Conservation (phyloP, 345 rosid species). For the Citrus trifoliata region DNA sequence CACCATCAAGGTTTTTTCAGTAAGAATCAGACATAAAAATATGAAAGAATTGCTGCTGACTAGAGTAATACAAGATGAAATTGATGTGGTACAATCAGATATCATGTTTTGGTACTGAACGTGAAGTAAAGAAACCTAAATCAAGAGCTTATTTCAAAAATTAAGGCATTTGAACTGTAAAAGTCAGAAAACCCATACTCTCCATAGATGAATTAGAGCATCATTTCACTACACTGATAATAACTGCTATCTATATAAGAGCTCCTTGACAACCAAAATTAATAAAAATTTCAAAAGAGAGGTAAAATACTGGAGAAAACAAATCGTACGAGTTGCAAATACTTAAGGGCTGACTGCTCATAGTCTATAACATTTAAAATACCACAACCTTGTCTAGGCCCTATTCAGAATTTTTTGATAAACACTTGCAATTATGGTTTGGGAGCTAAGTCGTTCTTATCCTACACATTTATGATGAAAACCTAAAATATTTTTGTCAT, state of each 20-base stretch:
- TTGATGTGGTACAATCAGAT: background rate
- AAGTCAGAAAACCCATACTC: background rate
- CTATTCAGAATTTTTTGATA: too few species aligned
- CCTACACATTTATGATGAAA: too few species aligned
- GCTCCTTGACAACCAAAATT: background rate
- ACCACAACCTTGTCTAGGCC: background rate
- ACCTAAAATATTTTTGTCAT: too few species aligned
- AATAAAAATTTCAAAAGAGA: too few species aligned
- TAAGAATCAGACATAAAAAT: background rate
- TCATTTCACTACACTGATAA: background rate
- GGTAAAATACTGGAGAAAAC: background rate
- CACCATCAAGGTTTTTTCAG: background rate
- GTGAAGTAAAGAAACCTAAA: background rate
- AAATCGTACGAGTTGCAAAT: background rate
- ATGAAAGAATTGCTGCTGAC: background rate
- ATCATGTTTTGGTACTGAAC: background rate
- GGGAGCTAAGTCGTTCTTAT: too few species aligned
- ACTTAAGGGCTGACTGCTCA: background rate
- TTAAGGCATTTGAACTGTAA: background rate
- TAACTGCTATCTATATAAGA: background rate
- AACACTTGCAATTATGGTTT: too few species aligned
- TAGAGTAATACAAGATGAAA: background rate
- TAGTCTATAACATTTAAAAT: background rate
- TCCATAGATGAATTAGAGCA: background rate
- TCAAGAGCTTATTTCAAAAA: background rate